Evolutionary conservation across 208 protist species (phyloP).

Genomic region (Leptomonas seymouri): DNA sequence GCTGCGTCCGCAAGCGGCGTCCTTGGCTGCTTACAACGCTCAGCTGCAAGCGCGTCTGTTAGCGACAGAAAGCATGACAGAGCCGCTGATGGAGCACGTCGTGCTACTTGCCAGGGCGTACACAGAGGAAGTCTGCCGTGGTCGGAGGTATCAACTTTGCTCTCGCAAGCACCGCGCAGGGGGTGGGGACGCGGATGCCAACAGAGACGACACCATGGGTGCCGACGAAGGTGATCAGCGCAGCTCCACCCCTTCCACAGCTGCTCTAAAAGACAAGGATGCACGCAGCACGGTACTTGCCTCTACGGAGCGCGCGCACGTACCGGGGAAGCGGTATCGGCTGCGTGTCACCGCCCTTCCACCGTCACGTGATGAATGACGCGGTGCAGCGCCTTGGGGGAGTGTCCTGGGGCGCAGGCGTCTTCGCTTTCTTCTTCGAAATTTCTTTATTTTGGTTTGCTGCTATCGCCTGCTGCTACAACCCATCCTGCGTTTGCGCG

Average conservation of each 20-base stretch:
- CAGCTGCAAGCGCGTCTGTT: slow-evolving; percentile 24
- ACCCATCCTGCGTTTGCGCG: no score
- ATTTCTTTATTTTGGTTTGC: not conserved
- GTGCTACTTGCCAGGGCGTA: slow-evolving; percentile 9
- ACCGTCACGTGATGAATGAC: not conserved
- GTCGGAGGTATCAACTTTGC: not conserved
- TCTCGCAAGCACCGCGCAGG: not conserved
- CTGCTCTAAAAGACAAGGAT: no score
- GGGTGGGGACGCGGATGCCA: not conserved
- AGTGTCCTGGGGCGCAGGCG: no score
- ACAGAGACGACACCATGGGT: no score
- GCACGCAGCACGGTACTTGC: no score
- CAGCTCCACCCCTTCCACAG: no score
- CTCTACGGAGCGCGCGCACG: not conserved
- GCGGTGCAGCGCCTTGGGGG: no score
- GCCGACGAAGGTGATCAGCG: no score
- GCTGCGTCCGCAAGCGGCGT: slow-evolving; percentile 19
- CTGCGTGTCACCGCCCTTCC: slow-evolving; percentile 1
- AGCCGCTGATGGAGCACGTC: slow-evolving; percentile 25
- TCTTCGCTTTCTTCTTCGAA: no score
- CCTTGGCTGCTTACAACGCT: slow-evolving; percentile 28
- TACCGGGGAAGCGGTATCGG: slow-evolving; percentile 9
- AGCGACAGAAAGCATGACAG: slow-evolving; percentile 4
- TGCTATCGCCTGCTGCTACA: not conserved
- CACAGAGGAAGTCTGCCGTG: slow-evolving; percentile 22